phyloP scores from a whole-genome alignment of 768 basidiomycete species.

The Rickenella mellea region DNA sequence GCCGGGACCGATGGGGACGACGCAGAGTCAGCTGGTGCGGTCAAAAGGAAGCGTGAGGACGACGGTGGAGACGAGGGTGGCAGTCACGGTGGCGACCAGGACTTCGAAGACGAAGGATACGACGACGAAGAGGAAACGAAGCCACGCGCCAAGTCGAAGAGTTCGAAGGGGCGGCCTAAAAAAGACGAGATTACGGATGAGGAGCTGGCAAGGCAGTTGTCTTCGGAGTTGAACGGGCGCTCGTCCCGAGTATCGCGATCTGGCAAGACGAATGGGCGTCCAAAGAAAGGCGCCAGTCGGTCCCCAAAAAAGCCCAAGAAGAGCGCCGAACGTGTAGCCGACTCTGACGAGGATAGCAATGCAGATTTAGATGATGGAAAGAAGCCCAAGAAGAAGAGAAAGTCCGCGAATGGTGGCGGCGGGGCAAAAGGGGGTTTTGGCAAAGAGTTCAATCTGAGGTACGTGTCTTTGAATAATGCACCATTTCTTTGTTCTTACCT shows the following conservation, averaged over 20 bases:
- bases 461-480: conserved; percentile 8
- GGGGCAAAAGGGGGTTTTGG: conserved; percentile 65
- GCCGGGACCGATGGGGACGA: conserved; percentile 13
- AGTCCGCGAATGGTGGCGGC: conserved; percentile 27
- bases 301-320: conserved; percentile 22
- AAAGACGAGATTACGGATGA: conserved; percentile 26
- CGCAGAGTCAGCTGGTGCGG: too few relatives aligned
- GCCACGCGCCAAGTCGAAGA: conserved; percentile 6
- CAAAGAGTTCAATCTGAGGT: conserved; percentile 74
- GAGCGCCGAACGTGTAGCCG: conserved; percentile 23
- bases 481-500: conserved; percentile 4
- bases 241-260: conserved; percentile 19
- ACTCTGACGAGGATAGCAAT: conserved; percentile 24
- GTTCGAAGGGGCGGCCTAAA: neutral
- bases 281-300: conserved; percentile 22
- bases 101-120: conserved; percentile 16
- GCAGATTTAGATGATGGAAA: conserved; percentile 24
- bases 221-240: conserved; percentile 32
- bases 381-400: conserved; percentile 32
- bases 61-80: conserved; percentile 22
- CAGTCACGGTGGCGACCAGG: conserved; percentile 21
- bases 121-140: conserved; percentile 4
- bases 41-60: conserved; percentile 14
- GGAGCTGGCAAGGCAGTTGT: conserved; percentile 34
- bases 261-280: conserved; percentile 9